A percentile compares a stretch with the other conserved stretches of the same genome.
These are phyloP conservation scores for Phytophthora capsici DNA, from an alignment of 352 stramenopile species.

Conservation along the genomic window DNA sequence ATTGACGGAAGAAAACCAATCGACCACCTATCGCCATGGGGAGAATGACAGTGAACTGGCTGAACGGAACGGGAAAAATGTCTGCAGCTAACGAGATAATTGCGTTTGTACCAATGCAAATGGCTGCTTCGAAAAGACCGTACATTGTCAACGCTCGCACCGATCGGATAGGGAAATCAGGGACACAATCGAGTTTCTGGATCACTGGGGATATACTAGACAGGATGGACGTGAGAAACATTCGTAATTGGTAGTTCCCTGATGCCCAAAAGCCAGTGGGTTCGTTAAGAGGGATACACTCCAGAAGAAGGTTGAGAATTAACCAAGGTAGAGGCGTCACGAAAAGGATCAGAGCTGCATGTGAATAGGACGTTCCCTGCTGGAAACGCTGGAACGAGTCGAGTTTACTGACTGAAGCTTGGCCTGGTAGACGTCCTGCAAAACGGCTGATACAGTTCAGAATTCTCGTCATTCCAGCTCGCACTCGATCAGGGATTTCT, in stretches of 20 bases:
- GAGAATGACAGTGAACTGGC: conserved; percentile 25
- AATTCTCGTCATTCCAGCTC: not conserved
- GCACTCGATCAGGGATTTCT: not conserved
- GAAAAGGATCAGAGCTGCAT: conserved; percentile 20
- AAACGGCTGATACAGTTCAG: not conserved
- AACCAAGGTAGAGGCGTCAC: conserved; percentile 35
- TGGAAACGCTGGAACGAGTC: conserved; percentile 31
- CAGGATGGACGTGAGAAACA: conserved; percentile 26
- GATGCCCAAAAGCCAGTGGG: conserved; percentile 28
- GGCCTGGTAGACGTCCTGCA: conserved; percentile 23
- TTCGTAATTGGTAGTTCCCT: conserved; percentile 36
- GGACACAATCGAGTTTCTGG: conserved; percentile 37
- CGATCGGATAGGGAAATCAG: conserved; percentile 25
- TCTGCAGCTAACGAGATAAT: conserved; percentile 16
- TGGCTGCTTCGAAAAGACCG: conserved; percentile 8
- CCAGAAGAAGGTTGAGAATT: conserved; percentile 33
- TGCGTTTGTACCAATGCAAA: conserved; percentile 32
- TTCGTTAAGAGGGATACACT: conserved; percentile 34
- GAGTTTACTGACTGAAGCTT: conserved; percentile 45
- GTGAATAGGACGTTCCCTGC: not conserved
- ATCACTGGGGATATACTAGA: conserved; percentile 16
- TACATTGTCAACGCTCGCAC: conserved; percentile 10
- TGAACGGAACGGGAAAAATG: conserved; percentile 50
- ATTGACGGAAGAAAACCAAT: conserved; percentile 22
- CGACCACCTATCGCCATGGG: conserved; percentile 21